Conservation (phyloP, 2,329 filamentous ascomycete species). For the Colletotrichum sp. region DNA sequence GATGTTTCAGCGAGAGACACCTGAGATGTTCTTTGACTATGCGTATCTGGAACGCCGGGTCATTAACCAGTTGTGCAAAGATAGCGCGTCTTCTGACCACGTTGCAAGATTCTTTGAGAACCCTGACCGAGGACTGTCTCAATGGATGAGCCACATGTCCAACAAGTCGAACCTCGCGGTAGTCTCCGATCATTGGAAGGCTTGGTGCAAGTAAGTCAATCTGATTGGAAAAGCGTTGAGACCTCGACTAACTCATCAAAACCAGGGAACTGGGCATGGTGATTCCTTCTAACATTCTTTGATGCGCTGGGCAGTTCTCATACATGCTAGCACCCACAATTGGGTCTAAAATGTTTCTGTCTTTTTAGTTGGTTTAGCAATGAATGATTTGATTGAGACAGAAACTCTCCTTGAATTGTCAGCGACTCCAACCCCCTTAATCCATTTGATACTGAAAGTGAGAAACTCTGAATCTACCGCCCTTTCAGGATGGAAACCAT, state of each 20-base stretch:
- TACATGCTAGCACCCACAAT: not conserved
- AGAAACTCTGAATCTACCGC: not conserved
- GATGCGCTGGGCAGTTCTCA: not conserved
- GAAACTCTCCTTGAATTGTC: rapidly evolving
- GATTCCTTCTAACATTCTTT: not conserved
- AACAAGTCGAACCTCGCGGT: not conserved
- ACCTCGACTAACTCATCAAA: too few species aligned
- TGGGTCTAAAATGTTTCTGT: not conserved
- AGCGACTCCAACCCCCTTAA: rapidly evolving
- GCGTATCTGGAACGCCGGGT: too few species aligned
- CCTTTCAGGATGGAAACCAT: too few species aligned
- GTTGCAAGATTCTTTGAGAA: not conserved
- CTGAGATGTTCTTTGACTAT: not conserved
- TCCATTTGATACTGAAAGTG: not conserved
- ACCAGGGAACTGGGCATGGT: not conserved
- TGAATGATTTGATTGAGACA: not conserved
- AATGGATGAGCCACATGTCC: not conserved
- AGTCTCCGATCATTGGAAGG: not conserved
- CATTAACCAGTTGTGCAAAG: not conserved
- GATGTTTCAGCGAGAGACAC: not conserved
- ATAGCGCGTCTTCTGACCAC: not conserved
- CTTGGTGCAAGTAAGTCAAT: not conserved
- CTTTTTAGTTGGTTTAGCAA: not conserved
- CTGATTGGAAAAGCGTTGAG: too few species aligned
- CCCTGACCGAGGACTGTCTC: not conserved